A percentile compares a stretch with the other conserved stretches of the same genome.
Evolutionary conservation across 345 rosid genomes (phyloP).

Genomic region (Dovyalis caffra): DNA sequence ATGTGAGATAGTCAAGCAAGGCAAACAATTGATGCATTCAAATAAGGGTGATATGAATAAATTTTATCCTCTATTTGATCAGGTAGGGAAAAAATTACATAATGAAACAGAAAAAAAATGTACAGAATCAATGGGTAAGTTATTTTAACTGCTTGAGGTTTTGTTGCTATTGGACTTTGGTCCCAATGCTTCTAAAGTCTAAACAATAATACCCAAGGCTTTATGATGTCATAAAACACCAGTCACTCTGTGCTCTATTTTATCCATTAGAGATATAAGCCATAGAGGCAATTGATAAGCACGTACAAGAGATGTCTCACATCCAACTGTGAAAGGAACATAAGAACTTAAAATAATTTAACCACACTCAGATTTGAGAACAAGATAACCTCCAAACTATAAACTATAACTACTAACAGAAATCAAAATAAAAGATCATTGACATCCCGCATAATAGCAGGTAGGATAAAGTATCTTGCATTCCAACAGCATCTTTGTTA

Average conservation of each 20-base stretch:
- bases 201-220: not conserved
- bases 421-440: not conserved
- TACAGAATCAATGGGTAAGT: not conserved
- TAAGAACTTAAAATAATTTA: not conserved
- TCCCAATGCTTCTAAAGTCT: not conserved
- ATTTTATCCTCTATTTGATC: not conserved
- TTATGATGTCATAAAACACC: not conserved
- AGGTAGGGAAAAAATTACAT: not conserved
- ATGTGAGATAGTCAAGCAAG: not conserved
- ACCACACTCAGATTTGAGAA: not conserved
- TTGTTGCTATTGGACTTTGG: not conserved
- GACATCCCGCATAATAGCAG: not conserved
- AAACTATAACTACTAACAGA: not conserved
- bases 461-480: not conserved
- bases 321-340: not conserved
- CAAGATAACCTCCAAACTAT: not conserved
- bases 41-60: not conserved
- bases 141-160: not conserved
- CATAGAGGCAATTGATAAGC: not conserved
- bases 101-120: not conserved
- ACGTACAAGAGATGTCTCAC: not conserved
- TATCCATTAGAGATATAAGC: not conserved
- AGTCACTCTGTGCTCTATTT: not conserved
- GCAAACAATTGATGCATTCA: not conserved
- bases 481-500: no score